phyloP scores from a whole-genome alignment of 805 yeast species.

The Barnettozyma californica region DNA sequence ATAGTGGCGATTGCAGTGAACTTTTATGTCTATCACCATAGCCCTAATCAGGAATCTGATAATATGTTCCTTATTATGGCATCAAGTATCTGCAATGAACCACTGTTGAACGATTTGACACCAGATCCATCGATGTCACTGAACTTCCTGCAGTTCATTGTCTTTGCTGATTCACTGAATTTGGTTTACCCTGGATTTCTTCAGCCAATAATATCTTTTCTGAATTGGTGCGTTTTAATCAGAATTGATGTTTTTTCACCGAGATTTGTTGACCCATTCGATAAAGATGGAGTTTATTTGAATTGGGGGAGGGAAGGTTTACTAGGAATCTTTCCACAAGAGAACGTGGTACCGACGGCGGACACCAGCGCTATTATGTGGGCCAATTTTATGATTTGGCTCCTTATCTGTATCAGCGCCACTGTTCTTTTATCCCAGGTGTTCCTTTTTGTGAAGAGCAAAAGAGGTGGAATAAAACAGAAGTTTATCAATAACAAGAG shows the following conservation, averaged over 20 bases:
- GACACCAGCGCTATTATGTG: conserved; percentile 35
- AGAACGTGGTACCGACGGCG: conserved; percentile 36
- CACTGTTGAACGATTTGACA: conserved; percentile 48
- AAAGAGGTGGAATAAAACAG: background rate
- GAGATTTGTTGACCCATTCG: conserved; percentile 9
- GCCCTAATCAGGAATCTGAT: conserved; percentile 56
- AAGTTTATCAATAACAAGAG: background rate
- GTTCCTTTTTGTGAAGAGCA: conserved; percentile 4
- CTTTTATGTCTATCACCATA: conserved; percentile 34
- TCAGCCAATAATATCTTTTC: conserved; percentile 45
- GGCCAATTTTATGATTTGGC: conserved; percentile 38
- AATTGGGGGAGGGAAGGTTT: conserved; percentile 24
- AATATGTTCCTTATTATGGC: conserved; percentile 48
- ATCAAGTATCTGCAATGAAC: conserved; percentile 54
- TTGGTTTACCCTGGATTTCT: conserved; percentile 58
- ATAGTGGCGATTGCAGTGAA: conserved; percentile 31
- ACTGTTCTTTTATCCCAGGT: conserved; percentile 1
- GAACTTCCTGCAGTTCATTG: conserved; percentile 52
- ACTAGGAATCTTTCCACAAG: conserved; percentile 18
- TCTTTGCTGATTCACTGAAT: conserved; percentile 50
- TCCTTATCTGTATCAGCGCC: conserved; percentile 6
- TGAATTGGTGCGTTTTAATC: conserved; percentile 54
- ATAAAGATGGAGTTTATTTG: conserved; percentile 35
- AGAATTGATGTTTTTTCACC: conserved; percentile 15
- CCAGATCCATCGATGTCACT: conserved; percentile 47